Conservation (phyloP, 176 grass and related monocot genomes). For the Typha latifolia region DNA sequence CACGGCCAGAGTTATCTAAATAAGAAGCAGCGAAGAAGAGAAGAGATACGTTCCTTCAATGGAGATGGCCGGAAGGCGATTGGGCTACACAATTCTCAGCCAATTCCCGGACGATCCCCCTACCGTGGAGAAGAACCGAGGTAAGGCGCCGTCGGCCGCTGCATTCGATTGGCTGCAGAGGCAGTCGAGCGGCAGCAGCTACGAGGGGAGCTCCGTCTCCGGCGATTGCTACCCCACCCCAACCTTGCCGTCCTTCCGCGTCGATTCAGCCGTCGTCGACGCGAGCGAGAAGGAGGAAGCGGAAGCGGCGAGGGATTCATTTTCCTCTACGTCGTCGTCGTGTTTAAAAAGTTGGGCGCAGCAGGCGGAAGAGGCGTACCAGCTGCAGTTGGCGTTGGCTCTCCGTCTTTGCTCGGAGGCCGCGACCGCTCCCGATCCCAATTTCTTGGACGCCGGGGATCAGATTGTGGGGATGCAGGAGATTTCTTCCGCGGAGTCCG, state of each 20-base stretch:
- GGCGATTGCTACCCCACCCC: constrained; percentile 26
- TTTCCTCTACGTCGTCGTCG: constrained; percentile 17
- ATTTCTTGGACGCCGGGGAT: constrained; percentile 40
- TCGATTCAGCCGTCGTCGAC: not conserved
- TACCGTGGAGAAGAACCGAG: not conserved
- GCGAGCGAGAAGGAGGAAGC: constrained; percentile 16
- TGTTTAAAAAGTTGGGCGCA: constrained; percentile 83
- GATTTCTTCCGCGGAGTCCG: constrained; percentile 28
- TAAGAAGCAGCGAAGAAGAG: too few relatives aligned
- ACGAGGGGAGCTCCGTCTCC: constrained; percentile 28
- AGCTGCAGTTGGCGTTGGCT: constrained; percentile 78
- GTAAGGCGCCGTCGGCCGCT: not conserved
- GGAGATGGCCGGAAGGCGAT: constrained; percentile 22
- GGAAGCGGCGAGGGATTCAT: constrained; percentile 3
- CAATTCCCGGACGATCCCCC: constrained; percentile 14
- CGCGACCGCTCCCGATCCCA: constrained; percentile 42
- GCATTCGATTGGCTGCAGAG: constrained; percentile 22
- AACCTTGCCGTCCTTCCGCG: constrained; percentile 26
- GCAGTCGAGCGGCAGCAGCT: constrained; percentile 64
- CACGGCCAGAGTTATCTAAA: too few relatives aligned
- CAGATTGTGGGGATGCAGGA: constrained; percentile 19
- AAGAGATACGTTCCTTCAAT: not conserved
- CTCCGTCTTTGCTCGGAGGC: constrained; percentile 83
- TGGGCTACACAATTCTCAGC: constrained; percentile 27
- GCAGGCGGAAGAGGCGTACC: constrained; percentile 89